Evolutionary conservation across 73 alveolate genomes (phyloP), one percentile per base, ranked within the genome.

Genomic region (Uronychia binucleata): DNA sequence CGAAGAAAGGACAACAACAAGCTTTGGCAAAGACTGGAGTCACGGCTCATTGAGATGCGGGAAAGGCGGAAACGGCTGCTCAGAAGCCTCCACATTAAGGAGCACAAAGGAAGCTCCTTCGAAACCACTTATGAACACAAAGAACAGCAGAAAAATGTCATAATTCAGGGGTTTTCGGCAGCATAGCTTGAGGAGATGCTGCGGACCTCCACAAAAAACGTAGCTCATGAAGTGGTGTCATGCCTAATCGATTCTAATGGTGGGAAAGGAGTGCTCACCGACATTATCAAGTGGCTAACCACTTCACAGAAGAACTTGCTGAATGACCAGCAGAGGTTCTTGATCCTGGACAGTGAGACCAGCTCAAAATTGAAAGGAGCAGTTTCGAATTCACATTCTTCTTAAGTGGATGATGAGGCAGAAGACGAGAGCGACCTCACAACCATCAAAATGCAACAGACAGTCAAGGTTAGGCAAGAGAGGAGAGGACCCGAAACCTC

Each of bases 221-320:
- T 78, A 5, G 91, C 91, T 1, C 86, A 77, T 77, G 91, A 85
- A 57, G 91, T 85, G 28, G 91, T 85, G 25, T 77, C 85, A 28
- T 85, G 91, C 29, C 33, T 82, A 34, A 77, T 82, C 26, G 89
- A 82, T 58, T 28, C 82, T 8, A 80, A 58, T 33, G n/a, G n/a
- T n/a, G 86, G 90, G 46, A 80, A 77, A 80, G 97, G 97, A 33
- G 94, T 93, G 1, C 91, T 93, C 14, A 93, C 95, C 28, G 97
- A 93, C 58, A 89, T 93, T 25, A 93, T 93, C 1, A 84, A 87
- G 58, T 93, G 97, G 97, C 88, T 93, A 58, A 91, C 97, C 1
- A 89, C 95, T 0, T 59, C 87, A 28, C 74, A 80, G 78, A 75
- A 87, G 33, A 87, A 87, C 75, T 26, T 78, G 59, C 75, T 77